Evolutionary conservation across 306 rosid genomes (phyloP).

Genomic region (Luffa acutangula): DNA sequence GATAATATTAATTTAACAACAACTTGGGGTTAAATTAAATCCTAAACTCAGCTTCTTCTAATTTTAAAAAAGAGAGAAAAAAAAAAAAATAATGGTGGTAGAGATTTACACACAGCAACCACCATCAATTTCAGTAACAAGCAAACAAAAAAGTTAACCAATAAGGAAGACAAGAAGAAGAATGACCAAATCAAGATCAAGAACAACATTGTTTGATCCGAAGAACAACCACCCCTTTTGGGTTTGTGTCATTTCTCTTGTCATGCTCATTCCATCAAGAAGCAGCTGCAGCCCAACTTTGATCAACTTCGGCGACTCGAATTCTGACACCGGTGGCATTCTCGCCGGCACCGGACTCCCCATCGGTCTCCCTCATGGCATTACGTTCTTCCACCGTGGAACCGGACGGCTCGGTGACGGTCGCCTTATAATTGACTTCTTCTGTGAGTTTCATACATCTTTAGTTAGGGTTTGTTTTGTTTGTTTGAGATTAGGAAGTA

Average conservation of each 20-base stretch:
- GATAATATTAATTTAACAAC: not conserved
- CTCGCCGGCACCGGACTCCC: constrained; percentile 9
- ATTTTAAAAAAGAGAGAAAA: not conserved
- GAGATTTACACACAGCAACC: not conserved
- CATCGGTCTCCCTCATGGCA: constrained; percentile 19
- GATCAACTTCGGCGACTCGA: constrained; percentile 33
- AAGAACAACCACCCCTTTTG: not conserved
- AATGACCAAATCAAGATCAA: not conserved
- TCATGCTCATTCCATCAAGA: not conserved
- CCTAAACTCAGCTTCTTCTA: not conserved
- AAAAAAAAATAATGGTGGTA: not conserved
- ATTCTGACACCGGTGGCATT: constrained; percentile 29
- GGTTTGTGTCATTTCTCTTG: constrained; percentile 2
- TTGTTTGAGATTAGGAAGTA: not conserved
- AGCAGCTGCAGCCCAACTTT: not conserved
- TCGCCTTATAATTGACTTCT: constrained; percentile 20
- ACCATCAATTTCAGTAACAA: not conserved
- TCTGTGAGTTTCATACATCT: constrained; percentile 13
- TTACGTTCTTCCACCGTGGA: constrained; percentile 6
- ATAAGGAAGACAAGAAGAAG: not conserved
- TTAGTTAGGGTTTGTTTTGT: not conserved
- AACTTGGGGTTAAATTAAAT: not conserved
- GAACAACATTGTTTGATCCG: not conserved
- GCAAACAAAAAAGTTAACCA: not conserved
- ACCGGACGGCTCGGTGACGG: constrained; percentile 21